Evolutionary conservation across 148 eudicot species (phyloP).

Genomic region (Rhododendron vialii): DNA sequence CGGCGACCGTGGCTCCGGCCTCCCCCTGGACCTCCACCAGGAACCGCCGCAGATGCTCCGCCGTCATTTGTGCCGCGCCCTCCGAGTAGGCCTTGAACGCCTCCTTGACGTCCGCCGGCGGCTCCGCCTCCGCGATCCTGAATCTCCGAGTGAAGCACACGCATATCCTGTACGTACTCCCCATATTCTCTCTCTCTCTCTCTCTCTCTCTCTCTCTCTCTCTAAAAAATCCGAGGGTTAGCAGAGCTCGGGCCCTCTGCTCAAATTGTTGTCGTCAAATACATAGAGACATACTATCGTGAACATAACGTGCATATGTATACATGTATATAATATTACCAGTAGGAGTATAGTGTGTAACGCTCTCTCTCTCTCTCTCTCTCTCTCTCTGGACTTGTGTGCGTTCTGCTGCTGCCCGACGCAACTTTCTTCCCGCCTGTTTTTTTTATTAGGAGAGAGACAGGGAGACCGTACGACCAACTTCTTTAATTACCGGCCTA

Average conservation of each 20-base stretch:
- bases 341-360: background rate
- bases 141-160: slow-evolving; percentile 67
- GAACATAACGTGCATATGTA: background rate
- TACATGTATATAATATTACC: too few relatives aligned
- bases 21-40: slow-evolving; percentile 45
- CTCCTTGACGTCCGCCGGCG: slow-evolving; percentile 59
- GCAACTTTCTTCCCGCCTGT: background rate
- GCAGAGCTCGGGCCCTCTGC: background rate
- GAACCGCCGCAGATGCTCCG: slow-evolving; percentile 56
- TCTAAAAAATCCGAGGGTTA: background rate
- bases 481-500: too few relatives aligned
- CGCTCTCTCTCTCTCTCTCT: background rate
- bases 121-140: slow-evolving; percentile 42
- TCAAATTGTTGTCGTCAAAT: background rate
- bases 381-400: background rate
- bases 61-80: slow-evolving; percentile 51
- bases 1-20: slow-evolving; percentile 19
- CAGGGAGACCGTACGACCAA: too few relatives aligned
- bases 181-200: slow-evolving; percentile 7
- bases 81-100: slow-evolving; percentile 41
- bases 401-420: background rate
- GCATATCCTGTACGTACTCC: slow-evolving; percentile 68
- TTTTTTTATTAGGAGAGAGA: background rate
- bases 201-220: background rate
- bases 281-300: background rate